phyloP scores from a whole-genome alignment of 2,329 filamentous ascomycete genomes.

The Pochonia chlamydosporia region DNA sequence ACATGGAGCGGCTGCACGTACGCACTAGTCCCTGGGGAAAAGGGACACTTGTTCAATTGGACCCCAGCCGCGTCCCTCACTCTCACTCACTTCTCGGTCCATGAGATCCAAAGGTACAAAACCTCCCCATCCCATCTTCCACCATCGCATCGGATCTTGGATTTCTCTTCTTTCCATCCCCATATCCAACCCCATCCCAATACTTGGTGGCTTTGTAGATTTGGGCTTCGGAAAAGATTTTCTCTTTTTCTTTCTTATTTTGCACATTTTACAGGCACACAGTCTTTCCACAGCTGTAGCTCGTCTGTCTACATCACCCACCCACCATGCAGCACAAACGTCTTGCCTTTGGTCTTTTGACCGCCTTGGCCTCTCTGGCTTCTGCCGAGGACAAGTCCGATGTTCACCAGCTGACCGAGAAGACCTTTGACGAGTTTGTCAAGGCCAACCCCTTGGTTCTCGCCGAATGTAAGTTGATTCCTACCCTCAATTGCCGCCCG shows the following conservation, averaged over 20 bases:
- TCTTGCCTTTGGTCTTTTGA: constrained; percentile 48
- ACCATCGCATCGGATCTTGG: constrained; percentile 10
- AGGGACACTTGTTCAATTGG: constrained; percentile 41
- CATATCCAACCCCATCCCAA: constrained; percentile 7
- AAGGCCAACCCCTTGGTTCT: constrained; percentile 82
- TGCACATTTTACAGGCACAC: no score
- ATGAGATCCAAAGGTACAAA: constrained; percentile 25
- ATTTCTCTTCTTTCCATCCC: constrained; percentile 13
- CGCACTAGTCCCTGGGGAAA: constrained; percentile 15
- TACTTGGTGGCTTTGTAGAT: constrained; percentile 6
- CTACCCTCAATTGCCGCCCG: neutral
- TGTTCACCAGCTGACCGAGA: constrained; percentile 77
- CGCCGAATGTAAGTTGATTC: constrained; percentile 77
- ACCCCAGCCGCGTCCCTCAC: constrained; percentile 17
- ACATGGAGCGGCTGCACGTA: neutral
- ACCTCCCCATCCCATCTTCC: constrained; percentile 22
- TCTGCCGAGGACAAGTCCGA: constrained; percentile 61
- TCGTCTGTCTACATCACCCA: neutral
- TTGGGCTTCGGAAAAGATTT: constrained; percentile 1
- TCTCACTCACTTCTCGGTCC: constrained; percentile 10
- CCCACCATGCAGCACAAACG: constrained; percentile 43
- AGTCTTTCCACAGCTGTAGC: neutral
- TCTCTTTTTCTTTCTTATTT: neutral
- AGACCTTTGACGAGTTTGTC: constrained; percentile 83
- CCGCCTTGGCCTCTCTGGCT: constrained; percentile 50